Evolutionary conservation across 495 filamentous ascomycete species (phyloP).

Genomic region (Podospora bellae-mahoneyi): DNA sequence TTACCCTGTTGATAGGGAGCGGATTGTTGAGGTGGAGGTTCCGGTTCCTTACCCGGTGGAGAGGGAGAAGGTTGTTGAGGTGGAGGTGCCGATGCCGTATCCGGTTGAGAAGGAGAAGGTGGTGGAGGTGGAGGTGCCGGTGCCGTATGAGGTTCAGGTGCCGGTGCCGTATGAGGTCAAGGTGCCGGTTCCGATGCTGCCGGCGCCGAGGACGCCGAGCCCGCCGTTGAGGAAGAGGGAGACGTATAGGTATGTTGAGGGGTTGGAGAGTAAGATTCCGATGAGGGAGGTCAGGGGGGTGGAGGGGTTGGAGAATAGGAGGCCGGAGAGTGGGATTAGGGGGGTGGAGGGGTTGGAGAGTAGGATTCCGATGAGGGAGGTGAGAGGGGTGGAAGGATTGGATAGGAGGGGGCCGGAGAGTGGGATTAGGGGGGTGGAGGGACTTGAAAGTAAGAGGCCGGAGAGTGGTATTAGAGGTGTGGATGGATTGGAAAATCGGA

Average conservation of each 20-base stretch:
- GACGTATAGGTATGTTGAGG: conserved; percentile 49
- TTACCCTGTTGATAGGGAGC: conserved; percentile 15
- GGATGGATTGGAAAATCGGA: background rate
- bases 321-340: background rate
- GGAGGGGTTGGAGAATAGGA: conserved; percentile 5
- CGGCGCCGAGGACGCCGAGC: background rate
- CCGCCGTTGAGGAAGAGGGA: conserved; percentile 12
- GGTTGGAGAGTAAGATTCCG: conserved; percentile 31
- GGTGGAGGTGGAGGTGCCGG: conserved; percentile 21
- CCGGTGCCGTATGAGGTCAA: conserved; percentile 13
- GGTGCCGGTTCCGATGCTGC: background rate
- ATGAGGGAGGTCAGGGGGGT: conserved; percentile 16
- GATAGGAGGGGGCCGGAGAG: background rate
- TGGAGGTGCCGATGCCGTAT: conserved; percentile 31
- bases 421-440: background rate
- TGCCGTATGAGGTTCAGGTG: conserved; percentile 12
- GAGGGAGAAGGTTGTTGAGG: conserved; percentile 40
- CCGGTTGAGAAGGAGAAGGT: conserved; percentile 13
- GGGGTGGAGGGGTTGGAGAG: conserved; percentile 5
- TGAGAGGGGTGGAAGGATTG: background rate
- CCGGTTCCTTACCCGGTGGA: conserved; percentile 39
- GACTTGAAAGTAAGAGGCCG: background rate
- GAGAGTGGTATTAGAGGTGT: background rate
- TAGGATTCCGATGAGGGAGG: background rate
- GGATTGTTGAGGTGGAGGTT: conserved; percentile 17